phyloP scores from a whole-genome alignment of 257 asterid genomes.

The Paraleonurus japonicus region DNA sequence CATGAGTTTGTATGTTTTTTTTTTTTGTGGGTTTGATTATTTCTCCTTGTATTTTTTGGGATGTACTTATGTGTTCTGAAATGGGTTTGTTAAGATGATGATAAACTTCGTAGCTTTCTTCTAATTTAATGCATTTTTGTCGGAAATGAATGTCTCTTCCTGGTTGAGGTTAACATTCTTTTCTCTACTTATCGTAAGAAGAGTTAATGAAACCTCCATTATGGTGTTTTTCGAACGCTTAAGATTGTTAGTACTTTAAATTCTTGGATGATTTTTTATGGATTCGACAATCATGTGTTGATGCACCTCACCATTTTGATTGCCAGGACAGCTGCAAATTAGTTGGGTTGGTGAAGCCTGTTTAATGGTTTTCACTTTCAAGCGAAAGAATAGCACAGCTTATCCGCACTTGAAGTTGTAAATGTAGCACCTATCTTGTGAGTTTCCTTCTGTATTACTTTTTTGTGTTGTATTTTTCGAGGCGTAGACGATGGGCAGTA shows the following conservation, averaged over 20 bases:
- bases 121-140: constrained; percentile 15
- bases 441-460: neutral
- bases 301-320: neutral
- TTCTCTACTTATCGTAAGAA: neutral
- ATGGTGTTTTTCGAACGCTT: neutral
- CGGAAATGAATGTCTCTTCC: constrained; percentile 1
- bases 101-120: constrained; percentile 26
- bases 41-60: neutral
- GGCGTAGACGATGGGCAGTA: constrained; percentile 43
- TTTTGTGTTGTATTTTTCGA: neutral
- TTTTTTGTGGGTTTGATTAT: constrained; percentile 4
- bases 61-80: constrained; percentile 12
- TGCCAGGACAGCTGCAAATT: neutral
- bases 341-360: neutral
- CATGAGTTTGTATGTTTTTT: neutral
- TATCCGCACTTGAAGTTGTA: neutral
- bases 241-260: neutral
- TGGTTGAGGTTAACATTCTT: neutral
- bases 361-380: neutral
- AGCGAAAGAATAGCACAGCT: neutral
- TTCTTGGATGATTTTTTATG: neutral
- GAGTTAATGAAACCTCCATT: neutral
- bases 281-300: neutral
- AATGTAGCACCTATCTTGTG: neutral
- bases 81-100: constrained; percentile 29